phyloP scores from a whole-genome alignment of 2,329 filamentous ascomycete genomes.

The Phaeosphaeria sp. region DNA sequence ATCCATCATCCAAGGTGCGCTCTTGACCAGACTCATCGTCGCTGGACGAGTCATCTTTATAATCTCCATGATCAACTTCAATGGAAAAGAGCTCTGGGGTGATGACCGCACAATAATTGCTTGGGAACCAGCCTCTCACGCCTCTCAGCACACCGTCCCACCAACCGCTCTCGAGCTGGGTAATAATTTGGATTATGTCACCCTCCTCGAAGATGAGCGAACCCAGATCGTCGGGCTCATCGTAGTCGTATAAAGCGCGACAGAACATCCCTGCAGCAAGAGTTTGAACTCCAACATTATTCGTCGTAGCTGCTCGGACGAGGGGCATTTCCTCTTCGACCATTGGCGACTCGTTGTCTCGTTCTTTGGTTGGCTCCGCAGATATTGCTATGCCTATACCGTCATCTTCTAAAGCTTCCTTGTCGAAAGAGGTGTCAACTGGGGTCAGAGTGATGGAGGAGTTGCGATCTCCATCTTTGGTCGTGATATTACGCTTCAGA shows the following conservation, averaged over 20 bases:
- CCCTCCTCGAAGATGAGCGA: neutral
- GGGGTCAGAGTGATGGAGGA: neutral
- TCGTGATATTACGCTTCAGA: neutral
- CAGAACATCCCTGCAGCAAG: neutral
- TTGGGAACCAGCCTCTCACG: conserved; percentile 7
- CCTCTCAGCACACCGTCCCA: conserved; percentile 4
- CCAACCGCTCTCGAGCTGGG: conserved; percentile 2
- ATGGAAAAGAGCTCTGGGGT: no score
- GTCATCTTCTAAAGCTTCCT: neutral
- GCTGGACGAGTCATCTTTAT: neutral
- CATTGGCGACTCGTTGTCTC: neutral
- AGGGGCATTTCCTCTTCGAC: neutral
- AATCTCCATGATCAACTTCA: neutral
- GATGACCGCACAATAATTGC: neutral
- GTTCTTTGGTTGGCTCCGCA: neutral
- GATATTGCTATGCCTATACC: neutral
- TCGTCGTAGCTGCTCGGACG: neutral
- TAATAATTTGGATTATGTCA: conserved; percentile 2
- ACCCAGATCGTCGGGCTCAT: neutral
- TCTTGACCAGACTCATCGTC: neutral
- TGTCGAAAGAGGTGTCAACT: neutral
- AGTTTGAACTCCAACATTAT: neutral
- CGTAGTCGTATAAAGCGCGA: conserved; percentile 6
- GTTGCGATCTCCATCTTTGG: neutral
- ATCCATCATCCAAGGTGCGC: no score